Evolutionary conservation across 306 rosid species (phyloP), one percentile per base, ranked within the genome.

Genomic region (Fagus sylvatica): DNA sequence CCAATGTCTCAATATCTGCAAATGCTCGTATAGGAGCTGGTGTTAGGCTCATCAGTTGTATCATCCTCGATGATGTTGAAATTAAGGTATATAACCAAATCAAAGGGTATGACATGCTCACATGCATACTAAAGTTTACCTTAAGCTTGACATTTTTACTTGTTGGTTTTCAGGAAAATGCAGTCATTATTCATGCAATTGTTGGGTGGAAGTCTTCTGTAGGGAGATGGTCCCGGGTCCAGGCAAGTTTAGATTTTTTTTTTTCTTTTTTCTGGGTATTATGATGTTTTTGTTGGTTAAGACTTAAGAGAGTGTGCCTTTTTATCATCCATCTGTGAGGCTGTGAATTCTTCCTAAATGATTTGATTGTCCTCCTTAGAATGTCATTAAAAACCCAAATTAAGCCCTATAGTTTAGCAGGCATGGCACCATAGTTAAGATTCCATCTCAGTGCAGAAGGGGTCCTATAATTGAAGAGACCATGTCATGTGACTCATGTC

Each of bases 21-120:
- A 95, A 95, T 88, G 99, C 98, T 78, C 98, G 97, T 61, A 83
- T 95, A 40, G 99, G 97, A 68, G 92, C 97, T 53, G 98, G 99
- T 59, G 91, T 89, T 70, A 91, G 99, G 87, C 98, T 95, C 76
- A 88, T 93, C 75, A 84, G 88, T 68, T 95, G 99, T 77, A 95
- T 91, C 69, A 79, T 93, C 83, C 98, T 95, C 4, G 98, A 93
- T 75, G 94, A 81, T 68, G 99, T 91, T 12, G 97, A 93, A 89
- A 93, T 95, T 81, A 87, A 93, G 96, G 99, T 76, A 85, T 32
- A 80, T 81, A 12, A 66, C 80, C 39, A 39, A 61, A 39, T 51
- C 53, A 43, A 65, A 69, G 77, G 69, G 49, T 40, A 71, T 60
- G 55, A 42, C 76, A 33, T 48, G 76, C 69, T 60, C 53, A 42